Base-by-base conservation (phyloP, 208 protist species). In the Crithidia bombi region DNA sequence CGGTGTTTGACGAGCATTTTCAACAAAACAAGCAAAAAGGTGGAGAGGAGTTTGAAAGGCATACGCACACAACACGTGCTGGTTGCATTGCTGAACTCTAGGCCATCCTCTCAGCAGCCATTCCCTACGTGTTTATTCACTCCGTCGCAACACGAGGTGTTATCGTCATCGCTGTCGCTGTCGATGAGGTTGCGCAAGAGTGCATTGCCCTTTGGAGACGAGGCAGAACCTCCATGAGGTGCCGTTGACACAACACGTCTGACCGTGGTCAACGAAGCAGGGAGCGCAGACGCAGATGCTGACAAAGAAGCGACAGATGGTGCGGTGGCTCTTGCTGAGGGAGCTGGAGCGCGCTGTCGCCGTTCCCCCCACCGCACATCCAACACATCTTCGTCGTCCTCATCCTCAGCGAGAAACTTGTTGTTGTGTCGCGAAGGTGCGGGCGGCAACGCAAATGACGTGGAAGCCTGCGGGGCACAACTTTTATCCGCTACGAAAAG, bases 361-460 rank as follows among this genome's bases (percentile, higher is more conserved):
- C 17, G 44, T 32, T 28, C 44, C 25, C 11, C 19, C n/a, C 36
- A 39, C 12, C 4, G 12, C 6, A 2, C 47, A 46, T 56, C 61
- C 0, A 4, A 30, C 11, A 11, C 44, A 6, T 49, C 47, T 2
- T 68, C 69, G 36, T 68, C 69, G 15, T 75, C 61, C 9, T 64
- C 69, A 5, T 55, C 61, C 19, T 30, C 61, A 10, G 47, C 51
- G 26, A 74, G 69, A 36, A 76, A 76, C 39, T 76, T 76, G 23
- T 76, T 76, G n/a, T 28, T 14, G 17, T 49, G 41, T 25, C 4
- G 17, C 2, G 59, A 30, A 9, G 41, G 39, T 25, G 15, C 39
- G 1, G 43, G 12, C 12, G 36, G 36, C 36, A 41, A 43, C 38
- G 10, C 38, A 43, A 43, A 43, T 14, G 38, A 43, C 38, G 38